Conservation (phyloP, 106 monocot genomes). For the Agapanthus africanus region DNA sequence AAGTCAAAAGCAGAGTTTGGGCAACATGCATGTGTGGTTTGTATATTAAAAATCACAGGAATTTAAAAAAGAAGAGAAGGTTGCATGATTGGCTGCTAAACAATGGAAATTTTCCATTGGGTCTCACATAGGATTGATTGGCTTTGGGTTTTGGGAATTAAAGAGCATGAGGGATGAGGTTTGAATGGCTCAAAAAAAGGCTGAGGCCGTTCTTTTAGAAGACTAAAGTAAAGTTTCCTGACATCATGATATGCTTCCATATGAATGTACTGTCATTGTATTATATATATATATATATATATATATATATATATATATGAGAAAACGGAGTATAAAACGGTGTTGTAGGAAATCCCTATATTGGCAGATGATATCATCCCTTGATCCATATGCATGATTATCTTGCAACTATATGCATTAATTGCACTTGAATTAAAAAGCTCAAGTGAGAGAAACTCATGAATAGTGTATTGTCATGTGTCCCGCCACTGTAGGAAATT, state of each 20-base stretch:
- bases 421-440: too few species aligned
- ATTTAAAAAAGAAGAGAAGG: background rate
- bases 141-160: background rate
- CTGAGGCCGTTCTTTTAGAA: background rate
- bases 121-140: conserved; percentile 2
- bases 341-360: too few species aligned
- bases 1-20: conserved; percentile 4
- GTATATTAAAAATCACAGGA: background rate
- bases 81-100: conserved; percentile 1
- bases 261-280: conserved; percentile 6
- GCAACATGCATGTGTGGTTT: background rate
- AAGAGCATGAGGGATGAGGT: background rate
- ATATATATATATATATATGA: too few species aligned
- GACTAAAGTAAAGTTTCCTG: conserved; percentile 5
- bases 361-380: too few species aligned
- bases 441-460: too few species aligned
- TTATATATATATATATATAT: too few species aligned
- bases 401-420: too few species aligned
- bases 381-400: too few species aligned
- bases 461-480: too few species aligned
- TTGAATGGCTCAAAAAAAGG: conserved; percentile 9
- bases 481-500: too few species aligned
- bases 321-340: too few species aligned
- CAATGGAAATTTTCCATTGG: background rate
- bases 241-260: conserved; percentile 1